Conservation (phyloP, 192 early-diverging fungal species). For the Gigaspora rosea region DNA sequence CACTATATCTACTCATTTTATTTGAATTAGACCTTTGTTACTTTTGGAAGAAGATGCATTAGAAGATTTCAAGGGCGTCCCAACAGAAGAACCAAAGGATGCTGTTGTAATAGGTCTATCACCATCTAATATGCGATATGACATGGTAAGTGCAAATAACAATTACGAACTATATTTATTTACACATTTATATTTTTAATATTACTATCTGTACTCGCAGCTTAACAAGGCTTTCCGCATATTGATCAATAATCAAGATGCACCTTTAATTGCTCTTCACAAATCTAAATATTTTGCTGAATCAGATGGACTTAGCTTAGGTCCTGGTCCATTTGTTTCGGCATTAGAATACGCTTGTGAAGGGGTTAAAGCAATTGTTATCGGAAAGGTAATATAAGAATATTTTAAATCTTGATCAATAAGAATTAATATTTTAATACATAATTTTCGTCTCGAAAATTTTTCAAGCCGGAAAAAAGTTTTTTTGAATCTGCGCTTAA, state of each 20-base stretch:
- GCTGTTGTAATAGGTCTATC: constrained; percentile 85
- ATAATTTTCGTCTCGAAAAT: not conserved
- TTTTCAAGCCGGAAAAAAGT: constrained; percentile 54
- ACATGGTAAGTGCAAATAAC: constrained; percentile 44
- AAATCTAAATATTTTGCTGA: constrained; percentile 79
- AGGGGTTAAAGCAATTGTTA: constrained; percentile 61
- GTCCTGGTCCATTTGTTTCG: constrained; percentile 88
- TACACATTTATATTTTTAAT: constrained; percentile 7
- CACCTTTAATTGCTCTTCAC: constrained; percentile 79
- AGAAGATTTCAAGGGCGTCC: constrained; percentile 68
- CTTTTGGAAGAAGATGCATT: constrained; percentile 74
- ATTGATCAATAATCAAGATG: constrained; percentile 51
- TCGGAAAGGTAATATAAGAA: constrained; percentile 67
- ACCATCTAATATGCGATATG: constrained; percentile 70
- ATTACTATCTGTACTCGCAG: constrained; percentile 32
- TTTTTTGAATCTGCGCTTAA: constrained; percentile 81
- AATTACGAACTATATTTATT: not conserved
- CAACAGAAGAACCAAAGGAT: constrained; percentile 56
- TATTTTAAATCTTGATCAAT: not conserved
- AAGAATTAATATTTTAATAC: not conserved
- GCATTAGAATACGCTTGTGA: constrained; percentile 77
- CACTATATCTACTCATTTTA: not conserved
- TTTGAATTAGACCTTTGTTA: constrained; percentile 64
- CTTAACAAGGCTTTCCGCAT: constrained; percentile 80
- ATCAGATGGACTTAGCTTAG: constrained; percentile 65